Percentiles rank a stretch among this genome's conserved stretches.
phyloP scores from a whole-genome alignment of 768 basidiomycete genomes.

The Asterophora parasitica region DNA sequence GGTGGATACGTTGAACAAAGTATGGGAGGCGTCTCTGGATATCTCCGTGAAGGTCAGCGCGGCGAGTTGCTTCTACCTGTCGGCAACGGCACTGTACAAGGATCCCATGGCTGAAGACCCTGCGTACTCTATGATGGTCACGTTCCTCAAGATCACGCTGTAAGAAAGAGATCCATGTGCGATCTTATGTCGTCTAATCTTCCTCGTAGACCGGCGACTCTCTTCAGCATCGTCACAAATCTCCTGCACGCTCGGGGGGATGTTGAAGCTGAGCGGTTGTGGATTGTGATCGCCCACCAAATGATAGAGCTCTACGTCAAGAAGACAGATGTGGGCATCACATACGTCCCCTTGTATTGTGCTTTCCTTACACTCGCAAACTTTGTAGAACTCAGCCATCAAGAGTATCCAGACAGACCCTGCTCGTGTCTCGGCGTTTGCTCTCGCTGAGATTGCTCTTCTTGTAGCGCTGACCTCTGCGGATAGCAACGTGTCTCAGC shows the following conservation, averaged over 20 bases:
- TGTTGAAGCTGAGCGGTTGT: constrained; percentile 59
- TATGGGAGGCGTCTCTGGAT: constrained; percentile 64
- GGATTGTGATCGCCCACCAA: constrained; percentile 61
- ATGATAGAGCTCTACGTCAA: constrained; percentile 52
- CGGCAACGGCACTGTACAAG: constrained; percentile 40
- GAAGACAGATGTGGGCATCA: constrained; percentile 40
- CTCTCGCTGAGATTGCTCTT: constrained; percentile 67
- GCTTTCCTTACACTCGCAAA: background rate
- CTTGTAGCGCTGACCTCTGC: constrained; percentile 68
- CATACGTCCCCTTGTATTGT: background rate
- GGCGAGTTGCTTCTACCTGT: constrained; percentile 43
- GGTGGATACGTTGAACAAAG: constrained; percentile 40
- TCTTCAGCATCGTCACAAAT: constrained; percentile 51
- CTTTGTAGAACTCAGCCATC: constrained; percentile 26
- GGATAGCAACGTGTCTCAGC: constrained; percentile 58
- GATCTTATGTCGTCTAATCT: background rate
- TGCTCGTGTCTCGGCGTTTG: constrained; percentile 57
- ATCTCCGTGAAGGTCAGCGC: constrained; percentile 60
- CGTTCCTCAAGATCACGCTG: constrained; percentile 45
- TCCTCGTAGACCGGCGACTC: constrained; percentile 32
- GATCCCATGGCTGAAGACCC: constrained; percentile 36
- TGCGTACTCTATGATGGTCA: constrained; percentile 29
- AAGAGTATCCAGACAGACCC: constrained; percentile 46
- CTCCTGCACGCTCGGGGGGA: constrained; percentile 58
- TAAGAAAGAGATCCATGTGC: constrained; percentile 22